These are phyloP conservation scores for Macadamia integrifolia DNA, from an alignment of 164 flowering plant genomes.

Conservation along the genomic window DNA sequence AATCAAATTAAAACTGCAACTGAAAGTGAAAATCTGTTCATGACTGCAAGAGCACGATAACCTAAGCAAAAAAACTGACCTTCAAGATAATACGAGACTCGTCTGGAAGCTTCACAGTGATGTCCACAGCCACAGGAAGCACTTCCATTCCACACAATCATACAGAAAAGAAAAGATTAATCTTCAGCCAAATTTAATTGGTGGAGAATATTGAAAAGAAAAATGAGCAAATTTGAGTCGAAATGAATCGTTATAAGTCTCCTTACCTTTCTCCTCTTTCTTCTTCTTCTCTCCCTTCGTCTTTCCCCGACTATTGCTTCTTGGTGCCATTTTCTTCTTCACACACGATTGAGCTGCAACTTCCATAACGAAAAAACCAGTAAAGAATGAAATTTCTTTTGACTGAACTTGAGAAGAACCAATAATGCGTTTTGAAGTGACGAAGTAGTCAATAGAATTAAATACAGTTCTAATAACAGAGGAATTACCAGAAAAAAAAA, in stretches of 20 bases:
- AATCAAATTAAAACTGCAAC: too few species aligned
- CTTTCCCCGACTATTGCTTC: constrained; percentile 62
- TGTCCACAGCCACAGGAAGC: constrained; percentile 85
- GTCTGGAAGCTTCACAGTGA: constrained; percentile 80
- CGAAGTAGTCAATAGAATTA: constrained; percentile 1
- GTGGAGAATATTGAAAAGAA: too few species aligned
- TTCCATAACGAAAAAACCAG: background rate
- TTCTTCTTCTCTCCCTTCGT: constrained; percentile 92
- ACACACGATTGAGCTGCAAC: background rate
- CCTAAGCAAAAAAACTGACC: constrained; percentile 36
- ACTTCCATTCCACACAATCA: constrained; percentile 29
- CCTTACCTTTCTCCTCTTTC: constrained; percentile 91
- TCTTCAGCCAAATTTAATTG: too few species aligned
- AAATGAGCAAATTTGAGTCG: background rate
- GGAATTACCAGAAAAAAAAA: constrained; percentile 14
- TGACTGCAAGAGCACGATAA: background rate
- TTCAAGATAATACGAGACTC: constrained; percentile 64
- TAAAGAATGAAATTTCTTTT: too few species aligned
- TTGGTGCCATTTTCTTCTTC: constrained; percentile 70
- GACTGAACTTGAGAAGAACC: constrained; percentile 1
- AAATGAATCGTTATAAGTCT: background rate
- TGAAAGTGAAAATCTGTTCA: too few species aligned
- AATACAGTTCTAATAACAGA: background rate
- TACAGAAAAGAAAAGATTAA: constrained; percentile 3
- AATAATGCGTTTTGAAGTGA: background rate